Evolutionary conservation across 306 rosid genomes (phyloP), one percentile per base, ranked within the genome.

Genomic region (Oxytropis ochrocephala): DNA sequence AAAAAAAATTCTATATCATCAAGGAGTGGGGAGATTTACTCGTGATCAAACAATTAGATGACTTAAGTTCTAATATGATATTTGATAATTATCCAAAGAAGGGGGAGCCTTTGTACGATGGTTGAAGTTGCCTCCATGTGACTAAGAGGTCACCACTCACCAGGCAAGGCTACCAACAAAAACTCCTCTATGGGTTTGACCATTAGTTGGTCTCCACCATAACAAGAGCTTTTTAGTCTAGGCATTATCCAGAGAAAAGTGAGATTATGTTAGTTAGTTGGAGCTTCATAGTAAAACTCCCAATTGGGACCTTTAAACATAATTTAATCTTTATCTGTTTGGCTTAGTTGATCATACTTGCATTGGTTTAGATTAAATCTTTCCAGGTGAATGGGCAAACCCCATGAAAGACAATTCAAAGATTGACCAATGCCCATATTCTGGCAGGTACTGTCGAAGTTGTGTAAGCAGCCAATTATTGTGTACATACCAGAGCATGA

Each of bases 401-500:
- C 67, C 51, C 6, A 35, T 6, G 13, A 41, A 19, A 19, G 32
- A 73, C 59, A 58, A 42, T 2, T 60, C 44, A 13, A 21, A 62
- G 38, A 56, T 56, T 62, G 81, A 78, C 36, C 50, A 30, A 39
- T 76, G 78, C 27, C 67, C 69, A 67, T 75, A 43, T 64, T 75
- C 78, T 76, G 59, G 58, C 80, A 94, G 98, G 98, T 94, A 33
- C 84, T 94, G 38, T 88, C 97, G 19, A 88, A 90, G 86, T 80
- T 94, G 72, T 88, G 92, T 50, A 86, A 71, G 88, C 98, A 94
- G 84, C 95, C 90, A 63, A 83, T 94, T 64, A 50, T 71, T 61
- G 92, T 94, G 55, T 94, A 90, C 88, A 85, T 94, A 76, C 97
- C 98, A 33, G 97, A 88, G 85, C 91, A 88, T 27, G 98, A 94